phyloP scores from a whole-genome alignment of 768 basidiomycete species.

The Cystofilobasidium bisporidii region DNA sequence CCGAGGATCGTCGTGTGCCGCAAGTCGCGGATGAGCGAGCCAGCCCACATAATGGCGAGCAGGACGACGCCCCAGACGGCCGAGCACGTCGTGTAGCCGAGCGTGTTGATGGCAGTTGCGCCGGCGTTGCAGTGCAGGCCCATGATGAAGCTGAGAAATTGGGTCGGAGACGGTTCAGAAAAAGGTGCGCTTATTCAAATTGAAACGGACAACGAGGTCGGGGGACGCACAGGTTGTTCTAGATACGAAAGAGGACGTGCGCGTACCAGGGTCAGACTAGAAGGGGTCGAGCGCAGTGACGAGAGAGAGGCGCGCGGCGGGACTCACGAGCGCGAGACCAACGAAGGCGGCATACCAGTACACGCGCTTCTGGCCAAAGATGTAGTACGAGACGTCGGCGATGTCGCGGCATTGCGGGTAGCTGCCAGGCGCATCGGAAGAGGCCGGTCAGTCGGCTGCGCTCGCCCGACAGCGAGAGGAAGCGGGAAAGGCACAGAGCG shows the following conservation, averaged over 20 bases:
- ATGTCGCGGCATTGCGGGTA: constrained; percentile 30
- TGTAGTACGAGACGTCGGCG: constrained; percentile 30
- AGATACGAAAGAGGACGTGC: too few relatives aligned
- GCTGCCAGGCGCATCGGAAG: not conserved
- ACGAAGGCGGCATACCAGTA: constrained; percentile 21
- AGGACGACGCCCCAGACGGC: constrained; percentile 30
- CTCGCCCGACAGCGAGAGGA: too few relatives aligned
- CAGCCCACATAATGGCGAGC: constrained; percentile 28
- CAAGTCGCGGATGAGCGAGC: constrained; percentile 30
- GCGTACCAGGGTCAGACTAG: too few relatives aligned
- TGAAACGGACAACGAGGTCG: too few relatives aligned
- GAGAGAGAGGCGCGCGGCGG: too few relatives aligned
- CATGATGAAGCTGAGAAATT: too few relatives aligned
- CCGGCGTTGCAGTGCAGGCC: constrained; percentile 29
- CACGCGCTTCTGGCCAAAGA: not conserved
- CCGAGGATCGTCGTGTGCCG: constrained; percentile 28
- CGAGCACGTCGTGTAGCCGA: constrained; percentile 30
- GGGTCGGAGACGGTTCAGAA: too few relatives aligned
- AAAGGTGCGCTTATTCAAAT: too few relatives aligned
- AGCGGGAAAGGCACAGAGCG: not conserved
- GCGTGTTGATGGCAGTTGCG: constrained; percentile 27
- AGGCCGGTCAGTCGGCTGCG: not conserved
- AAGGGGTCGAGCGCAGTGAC: too few relatives aligned
- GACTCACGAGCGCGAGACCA: constrained; percentile 24
- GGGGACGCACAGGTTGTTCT: too few relatives aligned